Evolutionary conservation across 1,284 basidiomycete genomes (phyloP), one percentile per base, ranked within the genome.

Genomic region (Pascua sp.): DNA sequence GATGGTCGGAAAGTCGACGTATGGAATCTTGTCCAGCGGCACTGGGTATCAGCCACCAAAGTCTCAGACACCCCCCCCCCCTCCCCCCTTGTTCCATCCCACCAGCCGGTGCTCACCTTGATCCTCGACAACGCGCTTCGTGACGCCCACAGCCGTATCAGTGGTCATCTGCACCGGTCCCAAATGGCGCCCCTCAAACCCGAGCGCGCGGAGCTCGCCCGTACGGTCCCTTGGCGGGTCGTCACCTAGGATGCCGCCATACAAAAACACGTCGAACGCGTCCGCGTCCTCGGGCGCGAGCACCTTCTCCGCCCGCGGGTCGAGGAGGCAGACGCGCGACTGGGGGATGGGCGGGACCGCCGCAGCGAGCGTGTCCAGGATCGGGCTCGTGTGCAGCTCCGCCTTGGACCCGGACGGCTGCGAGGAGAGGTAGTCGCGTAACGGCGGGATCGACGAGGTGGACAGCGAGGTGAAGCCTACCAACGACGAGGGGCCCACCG

Each of bases 151-250:
- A 0, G 95, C 95, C 1, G 95, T 98, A 74, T 98, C 95, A 0
- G 95, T 98, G 32, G 95, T 98, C 95, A 98, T 98, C 76, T 98
- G 96, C 1, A 92, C 81, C 1, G 84, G 80, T 0, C 90, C 91
- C 5, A 96, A 81, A 74, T 89, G 89, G 32, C 93, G 83, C 4
- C 82, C 84, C 0, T 91, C 90, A 72, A 96, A 98, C 0, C 92
- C 92, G 15, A 93, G 79, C 13, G 82, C 82, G 36, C 96, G 86
- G 44, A 98, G 83, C 71, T 95, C 90, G 3, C 85, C 84, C 0
- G 95, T 98, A 47, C 80, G 67, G 62, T 80, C 78, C 50, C 74
- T 59, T 44, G 76, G 71, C 36, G 75, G 73, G 63, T 77, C 72
- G 61, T 76, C 73, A 56, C 78, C 73, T 32, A 78, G 62, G 24